Conservation (phyloP, 2,329 filamentous ascomycete genomes). For the Cladosporium sp. region DNA sequence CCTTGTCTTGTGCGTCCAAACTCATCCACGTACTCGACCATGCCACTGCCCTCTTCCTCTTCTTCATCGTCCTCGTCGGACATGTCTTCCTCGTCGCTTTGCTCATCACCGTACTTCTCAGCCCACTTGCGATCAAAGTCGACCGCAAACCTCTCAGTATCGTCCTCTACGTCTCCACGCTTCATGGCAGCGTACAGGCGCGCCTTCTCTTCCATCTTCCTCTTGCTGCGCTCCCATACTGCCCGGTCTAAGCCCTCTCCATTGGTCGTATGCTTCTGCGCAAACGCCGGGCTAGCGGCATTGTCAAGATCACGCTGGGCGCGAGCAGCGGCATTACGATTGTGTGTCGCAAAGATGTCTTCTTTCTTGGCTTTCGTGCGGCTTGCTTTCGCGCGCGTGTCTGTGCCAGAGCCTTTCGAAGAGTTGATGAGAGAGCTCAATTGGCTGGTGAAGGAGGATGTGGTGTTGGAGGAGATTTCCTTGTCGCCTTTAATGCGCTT, state of each 20-base stretch:
- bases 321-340: constrained; percentile 59
- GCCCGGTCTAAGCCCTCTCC: constrained; percentile 61
- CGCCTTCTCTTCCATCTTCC: constrained; percentile 87
- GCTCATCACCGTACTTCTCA: constrained; percentile 51
- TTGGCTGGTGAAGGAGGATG: constrained; percentile 83
- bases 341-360: constrained; percentile 68
- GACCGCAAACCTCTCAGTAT: constrained; percentile 66
- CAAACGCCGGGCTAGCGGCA: constrained; percentile 55
- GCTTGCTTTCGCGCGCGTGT: constrained; percentile 33
- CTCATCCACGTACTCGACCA: constrained; percentile 88
- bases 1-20: constrained; percentile 80
- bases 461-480: constrained; percentile 67
- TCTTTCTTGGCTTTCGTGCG: constrained; percentile 62
- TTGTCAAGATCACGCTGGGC: constrained; percentile 60
- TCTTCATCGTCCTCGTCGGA: constrained; percentile 42
- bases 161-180: constrained; percentile 71
- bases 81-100: constrained; percentile 47
- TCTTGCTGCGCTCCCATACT: constrained; percentile 65
- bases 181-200: constrained; percentile 87
- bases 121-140: constrained; percentile 98
- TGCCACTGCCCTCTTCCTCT: constrained; percentile 52
- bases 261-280: constrained; percentile 64
- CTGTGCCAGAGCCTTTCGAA: constrained; percentile 42
- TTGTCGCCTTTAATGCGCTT: constrained; percentile 63
- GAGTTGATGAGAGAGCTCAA: constrained; percentile 75